Base-by-base conservation (phyloP, 345 rosid species). In the Diplotaxis tenuifolia region DNA sequence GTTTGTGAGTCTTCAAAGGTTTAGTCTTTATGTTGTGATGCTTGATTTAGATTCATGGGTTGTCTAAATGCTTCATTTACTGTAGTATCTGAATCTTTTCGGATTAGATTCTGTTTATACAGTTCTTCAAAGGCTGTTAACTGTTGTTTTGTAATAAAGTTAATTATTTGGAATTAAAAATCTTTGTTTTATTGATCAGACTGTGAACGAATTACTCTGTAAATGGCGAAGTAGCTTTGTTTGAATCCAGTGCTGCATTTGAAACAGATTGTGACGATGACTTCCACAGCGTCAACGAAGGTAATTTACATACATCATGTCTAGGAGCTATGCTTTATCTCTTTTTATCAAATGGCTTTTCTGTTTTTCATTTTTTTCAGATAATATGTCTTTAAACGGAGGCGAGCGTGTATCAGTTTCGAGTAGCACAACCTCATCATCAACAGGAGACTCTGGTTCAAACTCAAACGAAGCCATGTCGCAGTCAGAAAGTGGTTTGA, bases 221-320 rank as follows among this genome's bases (percentile, higher is more conserved):
- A 3, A 21, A 15, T 45, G 76, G 71, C 7, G 92, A 95, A 10
- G 86, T 80, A 29, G 78, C 87, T 9, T 95, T 96, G 94, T 90
- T 81, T 68, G 99, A 95, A 78, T 80, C 98, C 28, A 80, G 74
- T 66, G 82, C 83, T 7, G 73, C 68, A 32, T 86, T 88, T 79
- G 99, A 90, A 72, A 86, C 97, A 31, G 97, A 94, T 68, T 69
- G 86, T 73, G 99, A 95, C 14, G 98, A 92, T 12, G 99, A 94
- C 55, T 94, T 86, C 38, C 81, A 87, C 62, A 94, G 98, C 73
- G 89, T 94, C 21, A 81, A 83, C 25, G 97, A 91, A 63, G 97
- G 97, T 91, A 80, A 80, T 15, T 14, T 42, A 42, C 50, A 2
- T 20, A n/a, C n/a, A 12, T 56, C 10, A 50, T 47, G 18, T 52